Percentiles rank a stretch among this genome's conserved stretches.
Evolutionary conservation across 2,329 filamentous ascomycete genomes (phyloP).

Genomic region (Apiospora rasikravindrae): DNA sequence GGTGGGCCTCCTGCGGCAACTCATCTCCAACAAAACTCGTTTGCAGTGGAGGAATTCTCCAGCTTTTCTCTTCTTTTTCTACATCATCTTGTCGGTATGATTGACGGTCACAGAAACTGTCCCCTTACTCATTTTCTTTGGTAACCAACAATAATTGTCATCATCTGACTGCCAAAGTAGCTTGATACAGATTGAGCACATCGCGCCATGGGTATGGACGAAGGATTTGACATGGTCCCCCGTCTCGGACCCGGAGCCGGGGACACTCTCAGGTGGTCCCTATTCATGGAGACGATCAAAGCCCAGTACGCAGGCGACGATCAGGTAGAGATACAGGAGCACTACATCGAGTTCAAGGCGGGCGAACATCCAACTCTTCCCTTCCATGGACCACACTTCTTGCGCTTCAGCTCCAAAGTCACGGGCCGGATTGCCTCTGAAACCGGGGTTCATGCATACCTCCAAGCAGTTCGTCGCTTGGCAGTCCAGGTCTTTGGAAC

Average conservation of each 20-base stretch:
- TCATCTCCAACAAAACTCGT: not conserved
- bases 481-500: not conserved
- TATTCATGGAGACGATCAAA: conserved; percentile 11
- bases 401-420: conserved; percentile 19
- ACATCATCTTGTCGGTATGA: not conserved
- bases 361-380: conserved; percentile 19
- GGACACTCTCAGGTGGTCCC: conserved; percentile 11
- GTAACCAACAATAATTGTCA: too few species aligned
- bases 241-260: not conserved
- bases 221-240: conserved; percentile 22
- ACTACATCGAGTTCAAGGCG: conserved; percentile 3
- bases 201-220: conserved; percentile 13
- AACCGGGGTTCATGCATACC: not conserved
- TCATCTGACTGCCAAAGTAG: too few species aligned
- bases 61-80: not conserved
- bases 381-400: conserved; percentile 16
- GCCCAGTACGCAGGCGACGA: not conserved
- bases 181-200: too few species aligned
- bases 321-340: not conserved
- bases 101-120: not conserved
- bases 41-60: not conserved
- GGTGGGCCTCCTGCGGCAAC: not conserved
- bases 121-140: too few species aligned
- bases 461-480: conserved; percentile 10
- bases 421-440: not conserved